A percentile compares a stretch with the other conserved stretches of the same genome.
Evolutionary conservation across 352 stramenopile species (phyloP).

Genomic region (Phytophthora rubi): DNA sequence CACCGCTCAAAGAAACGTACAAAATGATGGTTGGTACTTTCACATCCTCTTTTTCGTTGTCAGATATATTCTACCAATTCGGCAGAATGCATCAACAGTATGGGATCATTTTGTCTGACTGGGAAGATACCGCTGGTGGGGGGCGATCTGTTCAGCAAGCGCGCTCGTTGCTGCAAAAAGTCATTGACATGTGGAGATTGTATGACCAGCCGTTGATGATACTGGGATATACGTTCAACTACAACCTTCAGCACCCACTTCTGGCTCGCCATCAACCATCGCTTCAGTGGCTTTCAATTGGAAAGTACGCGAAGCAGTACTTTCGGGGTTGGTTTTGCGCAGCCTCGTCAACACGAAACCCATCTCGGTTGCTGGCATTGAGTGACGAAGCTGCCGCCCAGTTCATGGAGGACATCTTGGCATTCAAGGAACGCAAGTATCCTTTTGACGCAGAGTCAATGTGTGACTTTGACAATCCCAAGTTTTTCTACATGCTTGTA

Average conservation of each 20-base stretch:
- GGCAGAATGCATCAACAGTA: conserved; percentile 84
- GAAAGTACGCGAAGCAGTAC: conserved; percentile 79
- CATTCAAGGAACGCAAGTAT: conserved; percentile 81
- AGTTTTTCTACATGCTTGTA: conserved; percentile 77
- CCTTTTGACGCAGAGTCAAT: conserved; percentile 75
- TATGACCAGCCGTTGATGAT: conserved; percentile 80
- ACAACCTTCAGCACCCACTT: conserved; percentile 63
- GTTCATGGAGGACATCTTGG: conserved; percentile 76
- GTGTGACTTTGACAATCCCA: conserved; percentile 80
- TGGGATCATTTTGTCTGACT: conserved; percentile 67
- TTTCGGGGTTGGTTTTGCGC: conserved; percentile 78
- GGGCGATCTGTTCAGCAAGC: conserved; percentile 61
- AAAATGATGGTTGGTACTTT: conserved; percentile 61
- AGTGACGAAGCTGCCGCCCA: conserved; percentile 65
- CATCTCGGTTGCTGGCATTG: conserved; percentile 39
- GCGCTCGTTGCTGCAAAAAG: conserved; percentile 57
- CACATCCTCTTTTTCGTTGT: conserved; percentile 54
- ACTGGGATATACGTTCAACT: conserved; percentile 77
- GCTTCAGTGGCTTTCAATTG: conserved; percentile 78
- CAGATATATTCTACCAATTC: conserved; percentile 81
- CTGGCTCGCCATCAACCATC: conserved; percentile 55
- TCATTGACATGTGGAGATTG: conserved; percentile 78
- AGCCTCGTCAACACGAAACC: conserved; percentile 30
- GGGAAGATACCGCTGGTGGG: conserved; percentile 62
- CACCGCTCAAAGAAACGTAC: conserved; percentile 78